Percentiles rank a stretch among this genome's conserved stretches.
phyloP scores from a whole-genome alignment of 2,329 filamentous ascomycete genomes.

The Gaeumannomyces tritici region DNA sequence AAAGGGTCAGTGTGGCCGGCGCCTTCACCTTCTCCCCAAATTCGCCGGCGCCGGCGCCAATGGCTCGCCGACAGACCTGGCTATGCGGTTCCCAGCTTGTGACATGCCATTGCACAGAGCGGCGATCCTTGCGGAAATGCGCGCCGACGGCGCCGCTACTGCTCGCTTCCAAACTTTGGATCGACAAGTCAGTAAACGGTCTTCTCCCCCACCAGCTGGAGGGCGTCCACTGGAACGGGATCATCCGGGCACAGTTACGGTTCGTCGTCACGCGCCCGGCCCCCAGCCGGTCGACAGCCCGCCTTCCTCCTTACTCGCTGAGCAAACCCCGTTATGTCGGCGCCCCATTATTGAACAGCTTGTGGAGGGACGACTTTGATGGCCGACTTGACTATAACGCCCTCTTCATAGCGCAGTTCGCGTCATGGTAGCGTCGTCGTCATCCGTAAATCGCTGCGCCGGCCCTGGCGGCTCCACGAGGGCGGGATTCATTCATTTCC shows the following conservation, averaged over 20 bases:
- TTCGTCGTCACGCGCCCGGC: background rate
- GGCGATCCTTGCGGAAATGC: too few species aligned
- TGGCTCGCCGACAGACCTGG: too few species aligned
- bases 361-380: too few species aligned
- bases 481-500: background rate
- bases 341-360: background rate
- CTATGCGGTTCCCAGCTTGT: background rate
- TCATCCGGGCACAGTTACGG: background rate
- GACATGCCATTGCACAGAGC: background rate
- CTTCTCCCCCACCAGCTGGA: background rate
- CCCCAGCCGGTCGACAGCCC: background rate
- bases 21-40: too few species aligned
- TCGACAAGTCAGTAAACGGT: background rate
- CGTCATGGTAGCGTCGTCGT: background rate
- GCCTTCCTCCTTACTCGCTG: background rate
- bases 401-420: background rate
- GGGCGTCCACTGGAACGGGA: background rate
- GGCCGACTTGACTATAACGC: background rate
- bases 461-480: background rate
- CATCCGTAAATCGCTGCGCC: too few species aligned
- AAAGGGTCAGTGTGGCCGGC: too few species aligned
- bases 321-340: background rate
- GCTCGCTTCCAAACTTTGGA: too few species aligned
- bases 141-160: too few species aligned
- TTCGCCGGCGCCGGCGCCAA: too few species aligned